These are phyloP conservation scores for Nitzschia inconspicua DNA, from an alignment of 108 stramenopile genomes.

Conservation along the genomic window DNA sequence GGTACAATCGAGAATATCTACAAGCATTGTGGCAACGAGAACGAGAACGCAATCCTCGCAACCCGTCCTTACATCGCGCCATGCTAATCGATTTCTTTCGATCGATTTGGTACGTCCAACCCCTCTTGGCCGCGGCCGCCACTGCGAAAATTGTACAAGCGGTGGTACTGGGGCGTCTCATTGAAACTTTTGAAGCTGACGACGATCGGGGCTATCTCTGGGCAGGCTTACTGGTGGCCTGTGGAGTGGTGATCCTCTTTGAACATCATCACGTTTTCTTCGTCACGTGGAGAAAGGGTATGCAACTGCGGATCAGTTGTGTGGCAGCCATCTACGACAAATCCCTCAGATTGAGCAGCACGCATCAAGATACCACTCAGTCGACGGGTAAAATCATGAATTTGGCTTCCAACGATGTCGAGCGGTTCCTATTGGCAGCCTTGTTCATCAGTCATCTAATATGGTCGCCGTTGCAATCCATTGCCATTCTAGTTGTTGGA, in stretches of 20 bases:
- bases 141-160: constrained; percentile 57
- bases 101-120: constrained; percentile 61
- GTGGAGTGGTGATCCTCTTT: constrained; percentile 54
- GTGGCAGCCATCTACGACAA: constrained; percentile 82
- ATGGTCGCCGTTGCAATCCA: constrained; percentile 80
- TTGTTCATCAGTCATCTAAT: constrained; percentile 70
- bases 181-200: constrained; percentile 47
- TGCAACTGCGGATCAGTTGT: constrained; percentile 72
- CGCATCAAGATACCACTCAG: constrained; percentile 8
- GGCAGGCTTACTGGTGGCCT: constrained; percentile 55
- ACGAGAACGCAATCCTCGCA: not conserved
- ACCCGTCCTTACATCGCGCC: constrained; percentile 51
- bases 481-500: constrained; percentile 76
- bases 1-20: constrained; percentile 29
- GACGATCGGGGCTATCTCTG: constrained; percentile 42
- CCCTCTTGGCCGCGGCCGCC: constrained; percentile 32
- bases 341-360: constrained; percentile 36
- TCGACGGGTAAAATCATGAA: constrained; percentile 82
- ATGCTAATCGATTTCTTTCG: constrained; percentile 53
- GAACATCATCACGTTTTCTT: constrained; percentile 67
- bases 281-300: constrained; percentile 50
- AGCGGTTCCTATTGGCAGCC: constrained; percentile 74
- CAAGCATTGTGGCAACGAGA: constrained; percentile 38
- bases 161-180: constrained; percentile 60
- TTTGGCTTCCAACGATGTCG: constrained; percentile 90